A percentile compares a stretch with the other conserved stretches of the same genome.
These are phyloP conservation scores for Colletotrichum sp. DNA, from an alignment of 2,329 filamentous ascomycete species.

Conservation along the genomic window DNA sequence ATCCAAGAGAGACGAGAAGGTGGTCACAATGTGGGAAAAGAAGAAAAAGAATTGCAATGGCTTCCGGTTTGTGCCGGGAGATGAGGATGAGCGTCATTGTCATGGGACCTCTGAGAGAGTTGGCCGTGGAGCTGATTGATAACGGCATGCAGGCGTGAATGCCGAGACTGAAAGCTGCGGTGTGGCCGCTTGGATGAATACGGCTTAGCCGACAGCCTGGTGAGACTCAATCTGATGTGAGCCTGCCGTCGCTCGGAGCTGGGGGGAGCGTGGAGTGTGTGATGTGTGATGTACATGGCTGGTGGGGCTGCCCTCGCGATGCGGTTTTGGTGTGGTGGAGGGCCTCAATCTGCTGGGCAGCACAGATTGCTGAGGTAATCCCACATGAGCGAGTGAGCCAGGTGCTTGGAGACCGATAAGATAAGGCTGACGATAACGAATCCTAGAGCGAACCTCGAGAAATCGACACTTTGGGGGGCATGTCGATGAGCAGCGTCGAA, in stretches of 20 bases:
- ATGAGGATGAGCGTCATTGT: neutral
- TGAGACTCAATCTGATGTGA: neutral
- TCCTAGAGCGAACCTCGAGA: neutral
- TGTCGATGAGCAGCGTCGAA: too few relatives aligned
- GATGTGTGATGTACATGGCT: neutral
- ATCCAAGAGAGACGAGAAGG: neutral
- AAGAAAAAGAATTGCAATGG: neutral
- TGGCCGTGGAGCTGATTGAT: neutral
- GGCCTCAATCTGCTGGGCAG: neutral
- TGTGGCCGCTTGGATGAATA: neutral
- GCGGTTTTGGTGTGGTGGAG: neutral
- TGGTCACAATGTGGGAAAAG: neutral
- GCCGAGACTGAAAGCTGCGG: neutral
- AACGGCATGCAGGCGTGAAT: neutral
- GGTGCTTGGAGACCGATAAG: neutral
- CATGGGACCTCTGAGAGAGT: neutral
- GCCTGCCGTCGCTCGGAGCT: neutral
- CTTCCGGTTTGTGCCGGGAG: neutral
- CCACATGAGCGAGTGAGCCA: neutral
- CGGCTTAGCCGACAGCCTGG: neutral
- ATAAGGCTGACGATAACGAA: neutral
- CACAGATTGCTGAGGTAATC: neutral
- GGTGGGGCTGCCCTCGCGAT: neutral
- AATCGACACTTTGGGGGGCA: neutral
- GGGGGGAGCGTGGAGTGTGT: neutral